Base-by-base conservation (phyloP, 2,329 filamentous ascomycete genomes). In the Parasarocladium wereldwijsianum region DNA sequence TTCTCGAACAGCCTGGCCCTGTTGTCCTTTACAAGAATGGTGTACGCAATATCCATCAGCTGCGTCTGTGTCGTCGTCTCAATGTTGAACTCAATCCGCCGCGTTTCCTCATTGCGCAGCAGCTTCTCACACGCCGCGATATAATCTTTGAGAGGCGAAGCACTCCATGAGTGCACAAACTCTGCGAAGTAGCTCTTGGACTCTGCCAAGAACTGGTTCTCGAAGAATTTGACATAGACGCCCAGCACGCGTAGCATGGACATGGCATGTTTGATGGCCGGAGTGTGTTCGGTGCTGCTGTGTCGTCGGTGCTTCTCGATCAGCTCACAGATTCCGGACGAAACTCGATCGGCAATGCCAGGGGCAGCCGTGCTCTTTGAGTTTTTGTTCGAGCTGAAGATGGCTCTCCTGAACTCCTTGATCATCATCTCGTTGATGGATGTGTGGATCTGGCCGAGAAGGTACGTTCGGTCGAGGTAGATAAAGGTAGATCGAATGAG, bases 401-500 rank as follows among this genome's bases (percentile, higher is more conserved):
- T 51, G 40, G 63, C 64, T 35, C 55, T 66, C 31, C 81, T 70
- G 49, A 96, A 98, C 35, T 84, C 66, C 10, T 64, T 55, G 32
- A 90, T 73, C 5, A 77, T 72, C 60, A 93, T 75, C 45, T 93
- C 83, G 44, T 86, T 79, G 33, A 98, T 72, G 19, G 79, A 79
- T 8, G 66, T 64, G 20, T 67, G 56, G 14, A 77, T 71, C 26
- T 76, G 74, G 34, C 78, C 76, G 3, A 93, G 61, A 6, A 98
- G 64, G 46, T 85, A 94, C 3, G 85, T 82, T 38, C 90, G 76
- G 49, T 98, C 87, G 39, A 98, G 67, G 46, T 86, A 98, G 57
- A 85, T 93, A 55, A 94, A 96, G 22, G 92, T 79, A 38, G 81
- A 87, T 28, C 85, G 73, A 31, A 98, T 70, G 10, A 76, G 75